Evolutionary conservation across 2,329 filamentous ascomycete species (phyloP).

Genomic region (Paecilomyces niveus): DNA sequence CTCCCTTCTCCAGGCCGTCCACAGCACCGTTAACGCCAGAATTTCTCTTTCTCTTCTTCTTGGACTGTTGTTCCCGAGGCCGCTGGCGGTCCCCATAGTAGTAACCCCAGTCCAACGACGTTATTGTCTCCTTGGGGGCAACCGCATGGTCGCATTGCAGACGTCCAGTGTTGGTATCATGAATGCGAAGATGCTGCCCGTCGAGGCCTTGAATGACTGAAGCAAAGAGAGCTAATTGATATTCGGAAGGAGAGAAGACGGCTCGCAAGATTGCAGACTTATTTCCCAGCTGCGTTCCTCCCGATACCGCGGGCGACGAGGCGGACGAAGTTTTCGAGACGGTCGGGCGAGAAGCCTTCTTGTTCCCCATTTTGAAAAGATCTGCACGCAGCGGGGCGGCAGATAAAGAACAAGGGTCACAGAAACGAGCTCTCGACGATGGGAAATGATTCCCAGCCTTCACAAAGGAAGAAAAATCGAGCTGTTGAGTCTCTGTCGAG

Average conservation of each 20-base stretch:
- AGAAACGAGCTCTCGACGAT: slow-evolving; percentile 3
- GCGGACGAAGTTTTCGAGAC: slow-evolving; percentile 39
- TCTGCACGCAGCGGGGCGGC: not conserved
- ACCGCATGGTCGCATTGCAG: slow-evolving; percentile 45
- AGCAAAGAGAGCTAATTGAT: slow-evolving; percentile 46
- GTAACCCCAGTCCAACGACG: slow-evolving; percentile 46
- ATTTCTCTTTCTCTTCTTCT: slow-evolving; percentile 47
- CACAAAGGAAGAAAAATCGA: not conserved
- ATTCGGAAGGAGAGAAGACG: slow-evolving; percentile 44
- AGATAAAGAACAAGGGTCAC: not conserved
- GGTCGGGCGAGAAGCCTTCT: slow-evolving; percentile 36
- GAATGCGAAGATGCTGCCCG: slow-evolving; percentile 46
- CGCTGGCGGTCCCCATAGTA: slow-evolving; percentile 24
- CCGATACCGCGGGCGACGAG: slow-evolving; percentile 29
- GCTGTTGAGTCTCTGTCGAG: slow-evolving; percentile 11
- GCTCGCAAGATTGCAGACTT: slow-evolving; percentile 44
- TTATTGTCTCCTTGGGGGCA: slow-evolving; percentile 40
- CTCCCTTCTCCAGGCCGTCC: slow-evolving; percentile 28
- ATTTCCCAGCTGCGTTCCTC: slow-evolving; percentile 29
- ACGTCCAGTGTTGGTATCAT: slow-evolving; percentile 44
- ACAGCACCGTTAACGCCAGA: slow-evolving; percentile 32
- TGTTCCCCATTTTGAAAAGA: slow-evolving; percentile 32
- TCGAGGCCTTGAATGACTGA: slow-evolving; percentile 48
- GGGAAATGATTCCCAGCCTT: slow-evolving; percentile 1
- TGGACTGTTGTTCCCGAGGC: slow-evolving; percentile 32